Base-by-base conservation (phyloP, 805 yeast genomes). In the Metschnikowia colocasiae region DNA sequence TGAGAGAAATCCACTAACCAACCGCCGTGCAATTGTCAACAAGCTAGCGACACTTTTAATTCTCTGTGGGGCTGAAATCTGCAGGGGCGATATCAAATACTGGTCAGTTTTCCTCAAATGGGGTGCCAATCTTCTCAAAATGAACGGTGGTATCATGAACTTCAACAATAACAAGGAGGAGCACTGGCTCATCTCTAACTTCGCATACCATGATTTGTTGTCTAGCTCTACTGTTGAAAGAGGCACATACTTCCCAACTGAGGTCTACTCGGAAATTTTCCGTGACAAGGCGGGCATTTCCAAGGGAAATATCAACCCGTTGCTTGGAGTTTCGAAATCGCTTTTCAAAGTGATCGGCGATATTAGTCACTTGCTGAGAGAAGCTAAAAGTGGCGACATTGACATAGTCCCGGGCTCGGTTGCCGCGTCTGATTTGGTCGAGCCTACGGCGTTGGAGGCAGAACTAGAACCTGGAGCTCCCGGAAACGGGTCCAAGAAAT, bases 201-300 rank as follows among this genome's bases (percentile, higher is more conserved):
- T 84, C 65, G 88, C 89, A 1, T 87, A 87, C 60, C 94, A 87
- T 61, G 95, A 87, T 60, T 75, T 87, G 27, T 70, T 85, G 52
- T 80, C 91, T 1, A 76, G 83, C 40, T 77, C 85, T 9, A 73
- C 78, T 1, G 70, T 76, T 45, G 79, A 80, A 33, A 66, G 87
- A 37, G 83, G 84, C 1, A 76, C 88, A 1, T 82, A 83, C 54
- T 85, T 87, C 60, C 76, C 83, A 0, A 67, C 80, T 19, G 69
- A 73, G 18, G 83, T 81, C 38, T 86, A 86, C 62, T 79, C 81
- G 34, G 63, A 69, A 19, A 71, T 82, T 49, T 73, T 83, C 46
- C 50, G 53, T 13, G 73, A 71, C 47, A 48, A 51, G 3, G 57
- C 62, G 15, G 71, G 69, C 2, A 59, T 58, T 38, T 64, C 74